These are phyloP conservation scores for Teunomyces kruisii DNA, from an alignment of 805 yeast genomes.

Conservation along the genomic window DNA sequence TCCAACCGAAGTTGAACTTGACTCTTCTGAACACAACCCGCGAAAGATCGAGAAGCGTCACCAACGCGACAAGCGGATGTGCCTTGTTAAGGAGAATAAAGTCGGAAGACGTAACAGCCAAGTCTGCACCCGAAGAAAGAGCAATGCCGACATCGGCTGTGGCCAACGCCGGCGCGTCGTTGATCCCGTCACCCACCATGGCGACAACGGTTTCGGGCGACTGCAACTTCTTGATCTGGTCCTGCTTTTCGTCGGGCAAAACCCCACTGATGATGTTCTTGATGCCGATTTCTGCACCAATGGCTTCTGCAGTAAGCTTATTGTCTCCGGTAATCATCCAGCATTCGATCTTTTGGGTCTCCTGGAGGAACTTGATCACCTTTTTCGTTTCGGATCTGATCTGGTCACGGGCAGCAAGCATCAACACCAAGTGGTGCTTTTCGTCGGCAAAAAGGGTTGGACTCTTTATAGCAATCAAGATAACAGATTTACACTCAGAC, in stretches of 20 bases:
- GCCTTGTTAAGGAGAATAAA: conserved; percentile 61
- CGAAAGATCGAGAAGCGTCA: conserved; percentile 55
- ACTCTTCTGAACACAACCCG: conserved; percentile 52
- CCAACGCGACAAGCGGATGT: conserved; percentile 50
- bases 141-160: conserved; percentile 79
- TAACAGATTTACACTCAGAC: conserved; percentile 59
- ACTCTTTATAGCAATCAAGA: conserved; percentile 50
- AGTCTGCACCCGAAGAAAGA: conserved; percentile 71
- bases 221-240: conserved; percentile 56
- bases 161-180: conserved; percentile 79
- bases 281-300: conserved; percentile 65
- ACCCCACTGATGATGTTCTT: conserved; percentile 65
- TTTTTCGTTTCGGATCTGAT: conserved; percentile 55
- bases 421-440: conserved; percentile 39
- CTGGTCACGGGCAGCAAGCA: conserved; percentile 62
- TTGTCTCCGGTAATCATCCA: conserved; percentile 85
- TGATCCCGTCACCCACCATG: conserved; percentile 84
- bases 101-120: conserved; percentile 73
- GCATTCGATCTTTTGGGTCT: conserved; percentile 47
- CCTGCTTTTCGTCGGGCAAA: conserved; percentile 71
- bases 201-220: conserved; percentile 41
- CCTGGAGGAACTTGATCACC: conserved; percentile 41
- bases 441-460: conserved; percentile 23
- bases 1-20: conserved; percentile 60
- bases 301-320: conserved; percentile 61